Evolutionary conservation across 2,329 filamentous ascomycete genomes (phyloP), one percentile per base, ranked within the genome.

Genomic region (Aureobasidium leucospermi): DNA sequence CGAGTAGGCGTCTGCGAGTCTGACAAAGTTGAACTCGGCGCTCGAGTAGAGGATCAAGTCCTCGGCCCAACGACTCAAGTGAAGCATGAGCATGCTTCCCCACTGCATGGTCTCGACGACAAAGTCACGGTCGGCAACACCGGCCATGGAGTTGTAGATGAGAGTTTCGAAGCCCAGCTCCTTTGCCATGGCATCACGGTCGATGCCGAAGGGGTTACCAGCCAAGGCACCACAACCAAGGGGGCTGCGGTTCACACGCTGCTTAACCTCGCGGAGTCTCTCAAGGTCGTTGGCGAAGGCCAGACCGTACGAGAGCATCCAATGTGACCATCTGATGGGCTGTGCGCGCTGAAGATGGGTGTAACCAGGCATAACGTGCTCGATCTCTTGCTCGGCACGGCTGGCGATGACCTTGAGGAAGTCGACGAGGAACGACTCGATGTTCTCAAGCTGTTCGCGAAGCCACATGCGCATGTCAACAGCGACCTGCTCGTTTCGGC

Each of bases 401-500:
- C 78, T 76, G 38, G 85, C 81, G 13, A 86, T 83, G 49, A 91
- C 87, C 67, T 83, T 78, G 42, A 96, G 77, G 65, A 96, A 82
- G 58, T 83, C 81, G 45, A 84, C 78, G 4, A 96, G 79, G 66
- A 85, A 84, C 38, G 67, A 72, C 66, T 95, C 89, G 55, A 96
- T 83, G 64, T 79, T 78, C 60, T 80, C 81, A 60, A 96, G 77
- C 75, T 88, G 81, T 64, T 92, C 86, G 45, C 90, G 82, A 63
- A 96, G 76, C 90, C 90, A 96, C 72, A 96, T 78, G 62, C 90
- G 86, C 88, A 96, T 93, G 68, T 96, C 90, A 23, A 87, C 92
- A 49, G 86, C 90, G 60, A 96, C 85, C 75, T 96, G 91, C 75
- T 96, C 91, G 69, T 96, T 96, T 66, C 91, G 83, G 72, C 87